phyloP scores from a whole-genome alignment of 2,329 filamentous ascomycete species.

The Coleophoma cylindrospora region DNA sequence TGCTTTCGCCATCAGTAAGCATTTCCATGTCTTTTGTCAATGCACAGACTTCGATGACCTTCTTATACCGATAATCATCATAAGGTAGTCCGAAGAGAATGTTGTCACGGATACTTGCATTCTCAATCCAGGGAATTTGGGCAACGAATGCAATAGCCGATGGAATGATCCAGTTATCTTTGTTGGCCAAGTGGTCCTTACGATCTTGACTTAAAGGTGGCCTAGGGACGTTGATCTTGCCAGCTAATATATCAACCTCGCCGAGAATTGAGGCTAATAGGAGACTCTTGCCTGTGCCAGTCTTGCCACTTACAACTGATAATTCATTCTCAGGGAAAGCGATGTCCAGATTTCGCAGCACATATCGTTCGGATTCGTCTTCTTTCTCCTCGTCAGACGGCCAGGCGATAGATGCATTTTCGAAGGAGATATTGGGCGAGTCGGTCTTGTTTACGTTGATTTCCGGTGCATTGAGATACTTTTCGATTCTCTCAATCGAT shows the following conservation, averaged over 20 bases:
- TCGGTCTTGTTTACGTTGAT: constrained; percentile 47
- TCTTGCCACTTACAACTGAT: constrained; percentile 72
- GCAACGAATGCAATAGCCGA: constrained; percentile 69
- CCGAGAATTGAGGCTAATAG: constrained; percentile 70
- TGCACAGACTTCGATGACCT: constrained; percentile 68
- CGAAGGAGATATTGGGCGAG: constrained; percentile 57
- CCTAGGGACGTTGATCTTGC: constrained; percentile 51
- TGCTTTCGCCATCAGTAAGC: constrained; percentile 70
- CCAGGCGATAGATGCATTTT: constrained; percentile 68
- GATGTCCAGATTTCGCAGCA: constrained; percentile 59
- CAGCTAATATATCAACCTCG: constrained; percentile 65
- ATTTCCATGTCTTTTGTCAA: constrained; percentile 72
- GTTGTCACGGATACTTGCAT: constrained; percentile 73
- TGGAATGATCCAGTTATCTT: constrained; percentile 62
- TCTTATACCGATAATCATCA: constrained; percentile 62
- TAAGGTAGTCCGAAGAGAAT: constrained; percentile 72
- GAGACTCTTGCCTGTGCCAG: constrained; percentile 73
- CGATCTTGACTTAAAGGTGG: constrained; percentile 47
- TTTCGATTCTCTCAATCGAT: constrained; percentile 67
- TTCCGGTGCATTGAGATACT: constrained; percentile 65
- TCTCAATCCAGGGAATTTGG: constrained; percentile 83
- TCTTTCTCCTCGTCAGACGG: constrained; percentile 60
- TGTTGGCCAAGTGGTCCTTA: constrained; percentile 56
- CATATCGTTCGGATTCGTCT: constrained; percentile 54
- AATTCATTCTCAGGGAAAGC: constrained; percentile 65